A percentile compares a stretch with the other conserved stretches of the same genome.
Conservation (phyloP, 1,284 basidiomycete species). For the Tylopilus orsonianus region DNA sequence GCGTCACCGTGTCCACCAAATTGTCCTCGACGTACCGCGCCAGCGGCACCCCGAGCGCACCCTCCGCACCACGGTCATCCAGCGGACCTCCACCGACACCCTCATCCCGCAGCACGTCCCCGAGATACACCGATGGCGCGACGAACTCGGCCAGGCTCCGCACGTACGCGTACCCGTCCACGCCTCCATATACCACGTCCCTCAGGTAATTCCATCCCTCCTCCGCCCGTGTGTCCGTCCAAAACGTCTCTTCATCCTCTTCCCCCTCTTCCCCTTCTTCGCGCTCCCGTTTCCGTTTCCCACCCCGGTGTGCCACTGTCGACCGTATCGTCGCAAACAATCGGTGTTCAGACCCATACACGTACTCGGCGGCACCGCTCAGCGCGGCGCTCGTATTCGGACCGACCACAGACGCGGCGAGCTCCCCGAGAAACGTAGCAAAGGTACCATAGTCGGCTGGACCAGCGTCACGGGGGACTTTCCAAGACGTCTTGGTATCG, state of each 20-base stretch:
- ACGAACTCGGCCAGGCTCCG: constrained; percentile 74
- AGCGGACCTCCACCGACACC: too few species aligned
- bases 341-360: too few species aligned
- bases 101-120: neutral
- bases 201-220: constrained; percentile 61
- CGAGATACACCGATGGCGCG: constrained; percentile 16
- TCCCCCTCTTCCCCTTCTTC: constrained; percentile 5
- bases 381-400: too few species aligned
- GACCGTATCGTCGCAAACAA: too few species aligned
- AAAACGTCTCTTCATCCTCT: constrained; percentile 39
- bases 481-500: too few species aligned
- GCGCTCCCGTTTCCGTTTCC: constrained; percentile 1
- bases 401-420: too few species aligned
- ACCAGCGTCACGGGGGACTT: too few species aligned
- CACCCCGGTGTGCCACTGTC: too few species aligned
- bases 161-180: constrained; percentile 70
- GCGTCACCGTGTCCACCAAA: constrained; percentile 63
- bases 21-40: constrained; percentile 56
- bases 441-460: too few species aligned
- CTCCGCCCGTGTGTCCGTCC: constrained; percentile 45
- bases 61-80: too few species aligned
- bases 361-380: too few species aligned
- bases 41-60: constrained; percentile 46
- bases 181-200: constrained; percentile 73
- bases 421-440: too few species aligned